Percentiles rank a stretch among this genome's conserved stretches.
Conservation (phyloP, 495 filamentous ascomycete species). For the Lophiostoma macrostomum region DNA sequence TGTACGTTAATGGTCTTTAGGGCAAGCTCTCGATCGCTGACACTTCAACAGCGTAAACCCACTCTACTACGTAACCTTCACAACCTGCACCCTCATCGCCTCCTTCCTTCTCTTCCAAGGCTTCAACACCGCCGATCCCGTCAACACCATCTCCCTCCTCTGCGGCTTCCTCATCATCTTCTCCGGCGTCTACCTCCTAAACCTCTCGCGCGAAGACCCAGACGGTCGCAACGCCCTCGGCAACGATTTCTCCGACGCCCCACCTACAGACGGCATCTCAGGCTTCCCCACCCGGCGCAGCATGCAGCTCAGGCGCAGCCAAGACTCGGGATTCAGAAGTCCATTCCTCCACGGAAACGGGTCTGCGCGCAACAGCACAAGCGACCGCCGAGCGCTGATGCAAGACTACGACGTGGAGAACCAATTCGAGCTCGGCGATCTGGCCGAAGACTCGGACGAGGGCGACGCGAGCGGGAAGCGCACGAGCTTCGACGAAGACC, state of each 20-base stretch:
- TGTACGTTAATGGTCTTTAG: slow-evolving; percentile 56
- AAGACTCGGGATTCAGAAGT: slow-evolving; percentile 56
- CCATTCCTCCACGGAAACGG: slow-evolving; percentile 20
- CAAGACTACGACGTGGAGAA: slow-evolving; percentile 70
- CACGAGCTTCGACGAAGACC: slow-evolving; percentile 41
- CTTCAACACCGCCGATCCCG: slow-evolving; percentile 91
- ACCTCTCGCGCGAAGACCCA: slow-evolving; percentile 86
- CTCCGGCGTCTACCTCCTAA: slow-evolving; percentile 93
- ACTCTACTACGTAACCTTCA: slow-evolving; percentile 99
- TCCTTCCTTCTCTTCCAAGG: slow-evolving; percentile 97
- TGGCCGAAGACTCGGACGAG: slow-evolving; percentile 70
- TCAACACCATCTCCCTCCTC: slow-evolving; percentile 90
- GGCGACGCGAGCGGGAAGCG: slow-evolving; percentile 38
- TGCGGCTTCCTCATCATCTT: slow-evolving; percentile 96
- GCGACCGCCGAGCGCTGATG: slow-evolving; percentile 76
- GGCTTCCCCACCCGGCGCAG: slow-evolving; percentile 81
- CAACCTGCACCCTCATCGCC: slow-evolving; percentile 87
- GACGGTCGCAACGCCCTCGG: slow-evolving; percentile 69
- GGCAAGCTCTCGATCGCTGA: not conserved
- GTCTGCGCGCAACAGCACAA: slow-evolving; percentile 20
- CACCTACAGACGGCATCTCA: slow-evolving; percentile 88
- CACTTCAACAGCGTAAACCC: slow-evolving; percentile 77
- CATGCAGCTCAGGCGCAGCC: slow-evolving; percentile 83
- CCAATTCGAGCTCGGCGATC: slow-evolving; percentile 62
- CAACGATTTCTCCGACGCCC: slow-evolving; percentile 61